phyloP scores from a whole-genome alignment of 2,329 filamentous ascomycete genomes.

The Alternaria sp. region DNA sequence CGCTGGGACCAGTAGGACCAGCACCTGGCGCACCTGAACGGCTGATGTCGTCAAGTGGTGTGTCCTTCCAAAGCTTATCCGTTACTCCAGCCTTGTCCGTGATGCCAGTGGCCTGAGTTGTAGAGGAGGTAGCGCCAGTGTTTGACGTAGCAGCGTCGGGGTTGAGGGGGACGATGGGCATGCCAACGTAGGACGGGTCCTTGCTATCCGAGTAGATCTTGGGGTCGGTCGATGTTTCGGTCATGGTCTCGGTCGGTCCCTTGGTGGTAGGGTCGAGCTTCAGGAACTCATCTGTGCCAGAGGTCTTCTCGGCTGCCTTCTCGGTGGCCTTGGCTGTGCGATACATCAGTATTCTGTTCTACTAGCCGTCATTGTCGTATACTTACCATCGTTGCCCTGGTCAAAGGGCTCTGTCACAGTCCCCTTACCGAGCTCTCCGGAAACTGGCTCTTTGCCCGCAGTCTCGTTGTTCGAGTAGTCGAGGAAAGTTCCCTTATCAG shows the following conservation, averaged over 20 bases:
- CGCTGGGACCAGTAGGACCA: conserved; percentile 22
- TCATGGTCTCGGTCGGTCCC: conserved; percentile 4
- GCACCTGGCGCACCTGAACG: conserved; percentile 30
- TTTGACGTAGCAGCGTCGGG: conserved; percentile 25
- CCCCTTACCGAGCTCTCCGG: conserved; percentile 72
- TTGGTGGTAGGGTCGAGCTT: conserved; percentile 21
- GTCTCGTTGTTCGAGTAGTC: conserved; percentile 40
- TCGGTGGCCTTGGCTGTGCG: conserved; percentile 9
- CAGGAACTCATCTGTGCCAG: conserved; percentile 19
- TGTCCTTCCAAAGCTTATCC: conserved; percentile 38
- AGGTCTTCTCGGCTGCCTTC: conserved; percentile 3
- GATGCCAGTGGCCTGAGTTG: conserved; percentile 38
- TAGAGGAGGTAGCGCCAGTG: conserved; percentile 25
- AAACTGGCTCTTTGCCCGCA: conserved; percentile 69
- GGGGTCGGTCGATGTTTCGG: conserved; percentile 8
- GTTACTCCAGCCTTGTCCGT: conserved; percentile 31
- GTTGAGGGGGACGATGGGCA: conserved; percentile 27
- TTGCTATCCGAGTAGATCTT: conserved; percentile 20
- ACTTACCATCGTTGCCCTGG: conserved; percentile 65
- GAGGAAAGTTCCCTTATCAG: conserved; percentile 14
- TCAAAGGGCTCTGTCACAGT: conserved; percentile 76
- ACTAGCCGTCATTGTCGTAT: background rate
- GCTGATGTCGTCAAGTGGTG: conserved; percentile 33
- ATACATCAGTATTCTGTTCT: background rate
- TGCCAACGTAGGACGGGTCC: conserved; percentile 19